Conservation (phyloP, 1,284 basidiomycete genomes). For the Puccinia coronata region DNA sequence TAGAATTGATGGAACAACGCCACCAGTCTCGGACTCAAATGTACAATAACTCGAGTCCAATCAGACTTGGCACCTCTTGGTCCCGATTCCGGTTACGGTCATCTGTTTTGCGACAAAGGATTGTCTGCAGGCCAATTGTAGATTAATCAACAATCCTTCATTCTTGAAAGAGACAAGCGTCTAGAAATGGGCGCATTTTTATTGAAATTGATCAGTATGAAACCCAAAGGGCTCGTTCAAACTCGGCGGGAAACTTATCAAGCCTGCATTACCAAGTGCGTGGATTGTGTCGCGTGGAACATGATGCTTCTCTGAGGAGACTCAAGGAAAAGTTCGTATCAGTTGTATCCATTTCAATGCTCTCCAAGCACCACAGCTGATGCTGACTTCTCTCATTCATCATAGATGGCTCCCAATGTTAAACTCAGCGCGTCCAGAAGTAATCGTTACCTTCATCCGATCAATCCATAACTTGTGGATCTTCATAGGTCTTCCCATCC, state of each 20-base stretch:
- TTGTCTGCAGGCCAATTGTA: slow-evolving; percentile 15
- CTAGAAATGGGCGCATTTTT: slow-evolving; percentile 27
- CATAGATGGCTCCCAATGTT: slow-evolving; percentile 30
- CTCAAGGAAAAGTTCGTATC: slow-evolving; percentile 28
- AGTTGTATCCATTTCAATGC: background rate
- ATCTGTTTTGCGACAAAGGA: slow-evolving; percentile 45
- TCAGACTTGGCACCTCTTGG: slow-evolving; percentile 31
- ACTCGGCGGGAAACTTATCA: slow-evolving; percentile 44
- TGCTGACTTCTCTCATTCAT: background rate
- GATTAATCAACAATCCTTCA: background rate
- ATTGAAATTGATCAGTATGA: slow-evolving; percentile 35
- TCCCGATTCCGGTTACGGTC: slow-evolving; percentile 29
- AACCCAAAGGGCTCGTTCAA: slow-evolving; percentile 21
- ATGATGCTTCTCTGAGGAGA: slow-evolving; percentile 1
- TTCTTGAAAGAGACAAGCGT: background rate
- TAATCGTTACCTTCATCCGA: slow-evolving; percentile 7
- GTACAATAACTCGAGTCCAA: slow-evolving; percentile 20
- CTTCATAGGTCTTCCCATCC: background rate
- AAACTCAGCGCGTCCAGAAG: background rate
- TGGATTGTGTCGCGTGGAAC: slow-evolving; percentile 35
- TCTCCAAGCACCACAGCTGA: background rate
- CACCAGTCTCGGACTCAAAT: slow-evolving; percentile 26
- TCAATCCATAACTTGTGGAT: slow-evolving; percentile 4
- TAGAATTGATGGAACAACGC: slow-evolving; percentile 8
- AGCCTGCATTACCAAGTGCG: slow-evolving; percentile 29